phyloP scores from a whole-genome alignment of 2,329 filamentous ascomycete species.

The Fusarium phyllophilum region DNA sequence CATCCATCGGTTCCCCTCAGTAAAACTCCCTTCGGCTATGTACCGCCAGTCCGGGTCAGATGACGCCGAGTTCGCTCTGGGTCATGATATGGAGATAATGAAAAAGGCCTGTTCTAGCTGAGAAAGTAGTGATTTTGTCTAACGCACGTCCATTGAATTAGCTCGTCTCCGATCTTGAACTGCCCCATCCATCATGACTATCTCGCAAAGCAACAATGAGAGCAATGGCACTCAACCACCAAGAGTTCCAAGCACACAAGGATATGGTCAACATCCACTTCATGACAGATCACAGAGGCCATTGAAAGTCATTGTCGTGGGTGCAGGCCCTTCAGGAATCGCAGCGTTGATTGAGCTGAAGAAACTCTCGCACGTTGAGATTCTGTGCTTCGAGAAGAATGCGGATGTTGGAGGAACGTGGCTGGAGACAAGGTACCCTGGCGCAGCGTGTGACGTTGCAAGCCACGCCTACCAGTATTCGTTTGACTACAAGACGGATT shows the following conservation, averaged over 20 bases:
- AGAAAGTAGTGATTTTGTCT: not conserved
- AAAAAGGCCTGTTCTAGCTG: not conserved
- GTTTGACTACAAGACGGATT: not conserved
- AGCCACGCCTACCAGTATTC: constrained; percentile 10
- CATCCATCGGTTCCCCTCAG: not conserved
- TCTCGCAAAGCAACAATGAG: not conserved
- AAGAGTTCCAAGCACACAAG: not conserved
- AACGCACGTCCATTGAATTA: not conserved
- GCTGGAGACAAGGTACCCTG: constrained; percentile 15
- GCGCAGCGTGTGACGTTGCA: constrained; percentile 10
- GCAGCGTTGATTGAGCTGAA: not conserved
- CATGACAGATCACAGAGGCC: not conserved
- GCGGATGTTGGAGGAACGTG: constrained; percentile 12
- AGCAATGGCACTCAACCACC: not conserved
- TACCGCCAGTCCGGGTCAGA: not conserved
- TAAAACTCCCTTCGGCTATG: not conserved
- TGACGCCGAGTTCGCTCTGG: not conserved
- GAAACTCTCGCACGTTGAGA: not conserved
- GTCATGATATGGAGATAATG: not conserved
- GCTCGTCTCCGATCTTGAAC: too few species aligned
- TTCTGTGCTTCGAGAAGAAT: constrained; percentile 14
- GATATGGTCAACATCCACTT: not conserved
- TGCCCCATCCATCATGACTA: not conserved
- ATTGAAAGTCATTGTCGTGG: constrained; percentile 4
- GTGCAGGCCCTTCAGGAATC: constrained; percentile 12